phyloP scores from a whole-genome alignment of 129 eudicot genomes.

The Erigeron canadensis region DNA sequence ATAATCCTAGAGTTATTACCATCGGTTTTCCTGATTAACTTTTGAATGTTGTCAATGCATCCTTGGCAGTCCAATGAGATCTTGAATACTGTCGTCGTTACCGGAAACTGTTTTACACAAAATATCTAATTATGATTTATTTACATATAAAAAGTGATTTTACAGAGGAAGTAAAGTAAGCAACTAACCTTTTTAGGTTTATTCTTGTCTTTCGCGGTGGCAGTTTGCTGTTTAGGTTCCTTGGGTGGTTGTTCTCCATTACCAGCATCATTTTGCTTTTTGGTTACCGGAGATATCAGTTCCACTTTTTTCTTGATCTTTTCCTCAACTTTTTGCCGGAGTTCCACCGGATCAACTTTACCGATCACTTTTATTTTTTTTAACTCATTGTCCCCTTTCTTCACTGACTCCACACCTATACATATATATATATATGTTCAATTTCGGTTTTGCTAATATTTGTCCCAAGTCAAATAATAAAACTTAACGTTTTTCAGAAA shows the following conservation, averaged over 20 bases:
- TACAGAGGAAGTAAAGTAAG: neutral
- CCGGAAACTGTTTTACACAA: constrained; percentile 39
- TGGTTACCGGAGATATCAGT: constrained; percentile 38
- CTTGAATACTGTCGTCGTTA: constrained; percentile 68
- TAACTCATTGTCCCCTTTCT: constrained; percentile 28
- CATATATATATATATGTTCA: neutral
- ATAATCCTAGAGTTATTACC: constrained; percentile 37
- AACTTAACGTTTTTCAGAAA: too few species aligned
- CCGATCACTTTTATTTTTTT: constrained; percentile 46
- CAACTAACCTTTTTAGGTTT: constrained; percentile 42
- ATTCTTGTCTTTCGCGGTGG: constrained; percentile 30
- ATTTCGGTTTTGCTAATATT: too few species aligned
- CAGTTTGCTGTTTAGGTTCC: neutral
- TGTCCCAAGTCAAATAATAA: too few species aligned
- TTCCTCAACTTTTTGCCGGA: constrained; percentile 30
- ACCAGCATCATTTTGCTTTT: constrained; percentile 26
- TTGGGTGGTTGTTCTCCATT: too few species aligned
- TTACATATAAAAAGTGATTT: neutral
- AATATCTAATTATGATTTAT: neutral
- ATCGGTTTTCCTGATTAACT: constrained; percentile 39
- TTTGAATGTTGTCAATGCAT: constrained; percentile 54
- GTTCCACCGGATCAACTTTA: constrained; percentile 41
- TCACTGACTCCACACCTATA: constrained; percentile 44
- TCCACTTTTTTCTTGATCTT: constrained; percentile 43
- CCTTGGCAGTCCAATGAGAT: constrained; percentile 61